Percentiles rank a stretch among this genome's conserved stretches.
phyloP scores from a whole-genome alignment of 305 asterid genomes.

The Rubia tinctorum region DNA sequence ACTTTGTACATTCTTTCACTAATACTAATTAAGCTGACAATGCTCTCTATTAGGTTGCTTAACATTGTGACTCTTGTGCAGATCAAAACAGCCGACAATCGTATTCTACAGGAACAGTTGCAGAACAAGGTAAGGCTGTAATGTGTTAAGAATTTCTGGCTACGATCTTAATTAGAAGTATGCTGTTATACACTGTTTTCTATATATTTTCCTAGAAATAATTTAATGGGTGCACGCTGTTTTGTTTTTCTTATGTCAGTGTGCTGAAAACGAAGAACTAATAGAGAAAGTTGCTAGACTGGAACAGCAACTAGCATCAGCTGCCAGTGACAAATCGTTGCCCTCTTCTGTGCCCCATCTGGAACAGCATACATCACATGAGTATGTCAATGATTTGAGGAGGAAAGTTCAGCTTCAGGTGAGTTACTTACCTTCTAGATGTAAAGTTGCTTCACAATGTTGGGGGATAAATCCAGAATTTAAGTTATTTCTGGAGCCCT shows the following conservation, averaged over 20 bases:
- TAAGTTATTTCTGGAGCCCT: not conserved
- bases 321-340: constrained; percentile 34
- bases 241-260: constrained; percentile 40
- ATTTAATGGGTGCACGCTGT: constrained; percentile 3
- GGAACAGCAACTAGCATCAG: constrained; percentile 70
- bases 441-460: not conserved
- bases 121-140: constrained; percentile 61
- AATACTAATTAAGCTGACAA: not conserved
- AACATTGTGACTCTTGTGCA: constrained; percentile 42
- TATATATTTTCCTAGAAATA: not conserved
- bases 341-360: constrained; percentile 37
- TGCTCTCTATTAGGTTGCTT: constrained; percentile 18
- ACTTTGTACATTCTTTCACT: not conserved
- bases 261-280: constrained; percentile 71
- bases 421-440: constrained; percentile 16
- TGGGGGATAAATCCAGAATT: not conserved
- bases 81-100: constrained; percentile 95
- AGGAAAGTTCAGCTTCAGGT: constrained; percentile 81
- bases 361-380: constrained; percentile 53
- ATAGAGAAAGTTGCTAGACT: constrained; percentile 53
- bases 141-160: not conserved
- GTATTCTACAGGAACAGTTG: constrained; percentile 92
- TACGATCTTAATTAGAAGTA: not conserved
- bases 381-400: constrained; percentile 60
- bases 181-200: not conserved